Evolutionary conservation across 192 early-diverging fungal genomes (phyloP).

Genomic region (Podila verticillata): DNA sequence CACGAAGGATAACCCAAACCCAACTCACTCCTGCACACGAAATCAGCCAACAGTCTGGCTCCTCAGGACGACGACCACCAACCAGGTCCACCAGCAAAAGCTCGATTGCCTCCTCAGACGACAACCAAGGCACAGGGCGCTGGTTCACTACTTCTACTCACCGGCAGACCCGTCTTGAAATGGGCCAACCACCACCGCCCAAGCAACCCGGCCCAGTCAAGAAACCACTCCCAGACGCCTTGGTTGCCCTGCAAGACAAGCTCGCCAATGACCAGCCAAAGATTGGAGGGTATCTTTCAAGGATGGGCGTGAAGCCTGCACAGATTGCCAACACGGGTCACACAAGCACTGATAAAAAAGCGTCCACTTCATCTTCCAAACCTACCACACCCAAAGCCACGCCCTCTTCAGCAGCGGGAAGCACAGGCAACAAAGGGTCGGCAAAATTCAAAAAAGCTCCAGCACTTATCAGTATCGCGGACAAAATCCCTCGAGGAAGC

Average conservation of each 20-base stretch:
- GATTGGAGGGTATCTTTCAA: not conserved
- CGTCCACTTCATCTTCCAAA: not conserved
- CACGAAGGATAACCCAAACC: not conserved
- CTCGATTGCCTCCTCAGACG: not conserved
- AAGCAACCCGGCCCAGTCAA: not conserved
- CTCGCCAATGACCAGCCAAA: constrained; percentile 3
- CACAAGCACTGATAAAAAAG: too few relatives aligned
- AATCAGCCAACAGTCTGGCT: not conserved
- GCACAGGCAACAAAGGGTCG: not conserved
- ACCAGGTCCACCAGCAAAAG: not conserved
- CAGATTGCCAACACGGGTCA: not conserved
- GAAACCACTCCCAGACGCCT: not conserved
- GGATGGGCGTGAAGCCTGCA: not conserved
- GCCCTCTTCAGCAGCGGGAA: not conserved
- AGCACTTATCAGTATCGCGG: not conserved
- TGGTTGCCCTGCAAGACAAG: not conserved
- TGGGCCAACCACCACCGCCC: not conserved
- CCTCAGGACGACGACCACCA: not conserved
- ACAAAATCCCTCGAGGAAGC: not conserved
- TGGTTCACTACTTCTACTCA: not conserved
- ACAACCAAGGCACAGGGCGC: not conserved
- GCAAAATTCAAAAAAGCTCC: not conserved
- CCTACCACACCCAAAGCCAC: not conserved
- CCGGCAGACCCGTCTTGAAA: not conserved
- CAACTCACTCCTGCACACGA: not conserved